Evolutionary conservation across 2,329 filamentous ascomycete genomes (phyloP).

Genomic region (Fusarium algeriense): DNA sequence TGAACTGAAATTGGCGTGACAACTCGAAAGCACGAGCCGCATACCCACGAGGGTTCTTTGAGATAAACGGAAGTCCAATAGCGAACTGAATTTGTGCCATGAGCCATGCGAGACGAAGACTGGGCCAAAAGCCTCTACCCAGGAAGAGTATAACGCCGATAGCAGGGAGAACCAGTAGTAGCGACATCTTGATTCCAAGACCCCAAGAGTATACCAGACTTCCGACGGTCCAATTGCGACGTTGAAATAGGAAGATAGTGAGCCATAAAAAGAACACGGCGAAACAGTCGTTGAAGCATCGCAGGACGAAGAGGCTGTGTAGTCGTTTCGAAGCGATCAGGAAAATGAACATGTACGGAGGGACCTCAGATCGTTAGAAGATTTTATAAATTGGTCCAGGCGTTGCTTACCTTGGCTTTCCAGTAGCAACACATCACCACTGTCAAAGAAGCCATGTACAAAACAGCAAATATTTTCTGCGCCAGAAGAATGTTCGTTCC

Average conservation of each 20-base stretch:
- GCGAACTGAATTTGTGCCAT: constrained; percentile 83
- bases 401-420: constrained; percentile 70
- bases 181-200: constrained; percentile 94
- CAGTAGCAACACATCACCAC: constrained; percentile 88
- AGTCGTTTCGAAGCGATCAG: constrained; percentile 90
- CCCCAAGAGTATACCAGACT: constrained; percentile 81
- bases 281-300: constrained; percentile 96
- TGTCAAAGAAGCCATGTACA: constrained; percentile 82
- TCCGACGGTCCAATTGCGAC: constrained; percentile 78
- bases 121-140: constrained; percentile 73
- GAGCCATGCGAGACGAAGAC: constrained; percentile 75
- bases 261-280: constrained; percentile 86
- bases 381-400: background rate
- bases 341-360: constrained; percentile 88
- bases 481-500: constrained; percentile 82
- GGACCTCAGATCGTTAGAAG: constrained; percentile 64
- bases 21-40: constrained; percentile 89
- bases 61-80: constrained; percentile 75
- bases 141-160: constrained; percentile 82
- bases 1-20: constrained; percentile 90
- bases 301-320: constrained; percentile 92
- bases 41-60: constrained; percentile 76
- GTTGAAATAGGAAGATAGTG: constrained; percentile 83
- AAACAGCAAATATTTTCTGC: constrained; percentile 83
- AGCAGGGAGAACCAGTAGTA: constrained; percentile 85